Evolutionary conservation across 139 green algal species (phyloP).

Genomic region (Pleodorina starrii): DNA sequence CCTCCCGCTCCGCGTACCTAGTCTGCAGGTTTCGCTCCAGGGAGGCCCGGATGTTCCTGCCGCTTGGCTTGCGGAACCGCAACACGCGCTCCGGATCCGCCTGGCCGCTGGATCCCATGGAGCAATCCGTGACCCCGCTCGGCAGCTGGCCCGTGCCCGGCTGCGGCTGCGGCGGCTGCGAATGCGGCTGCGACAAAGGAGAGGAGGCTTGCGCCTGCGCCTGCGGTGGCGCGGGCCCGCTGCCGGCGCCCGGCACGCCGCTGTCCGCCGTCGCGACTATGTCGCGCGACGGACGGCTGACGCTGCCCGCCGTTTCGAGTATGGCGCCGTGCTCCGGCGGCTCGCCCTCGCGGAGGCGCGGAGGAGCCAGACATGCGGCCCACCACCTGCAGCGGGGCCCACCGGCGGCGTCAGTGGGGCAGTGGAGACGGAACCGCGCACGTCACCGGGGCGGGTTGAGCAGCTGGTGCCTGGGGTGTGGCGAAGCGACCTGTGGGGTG

Average conservation of each 20-base stretch:
- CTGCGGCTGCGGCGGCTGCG: background rate
- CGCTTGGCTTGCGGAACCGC: conserved; percentile 1
- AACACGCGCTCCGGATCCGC: background rate
- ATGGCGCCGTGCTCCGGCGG: background rate
- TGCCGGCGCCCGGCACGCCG: background rate
- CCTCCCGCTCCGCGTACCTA: background rate
- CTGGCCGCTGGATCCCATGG: background rate
- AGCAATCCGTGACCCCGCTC: background rate
- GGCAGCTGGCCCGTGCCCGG: background rate
- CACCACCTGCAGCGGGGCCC: conserved; percentile 28
- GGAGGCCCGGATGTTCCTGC: background rate
- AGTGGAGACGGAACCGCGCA: background rate
- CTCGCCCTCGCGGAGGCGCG: background rate
- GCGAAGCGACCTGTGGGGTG: too few species aligned
- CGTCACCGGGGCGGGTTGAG: too few species aligned
- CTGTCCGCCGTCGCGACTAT: background rate
- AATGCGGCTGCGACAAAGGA: background rate
- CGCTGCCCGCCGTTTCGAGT: background rate
- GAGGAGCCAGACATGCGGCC: background rate
- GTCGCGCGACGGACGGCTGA: background rate
- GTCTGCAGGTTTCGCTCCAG: conserved; percentile 1
- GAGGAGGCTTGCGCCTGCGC: background rate
- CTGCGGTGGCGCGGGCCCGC: background rate
- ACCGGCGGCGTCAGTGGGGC: too few species aligned
- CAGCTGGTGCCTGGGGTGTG: too few species aligned